phyloP scores from a whole-genome alignment of 2,329 filamentous ascomycete genomes.

The Zymoseptoria crescenta region DNA sequence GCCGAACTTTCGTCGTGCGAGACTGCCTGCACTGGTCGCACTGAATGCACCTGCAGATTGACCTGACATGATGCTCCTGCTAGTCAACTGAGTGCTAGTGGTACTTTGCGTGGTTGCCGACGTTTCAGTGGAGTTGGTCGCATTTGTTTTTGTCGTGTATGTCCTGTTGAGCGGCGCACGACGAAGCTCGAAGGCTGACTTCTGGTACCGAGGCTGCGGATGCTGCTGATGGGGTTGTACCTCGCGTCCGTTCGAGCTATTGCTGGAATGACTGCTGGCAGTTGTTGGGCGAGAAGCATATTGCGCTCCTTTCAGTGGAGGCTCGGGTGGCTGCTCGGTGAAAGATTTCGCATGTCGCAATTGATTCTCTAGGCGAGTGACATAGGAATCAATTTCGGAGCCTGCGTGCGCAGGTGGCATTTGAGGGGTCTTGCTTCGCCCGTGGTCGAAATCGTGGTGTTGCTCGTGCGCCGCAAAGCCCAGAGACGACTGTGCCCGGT shows the following conservation, averaged over 20 bases:
- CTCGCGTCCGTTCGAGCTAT: constrained; percentile 14
- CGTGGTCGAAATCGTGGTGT: constrained; percentile 39
- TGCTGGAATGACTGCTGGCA: constrained; percentile 22
- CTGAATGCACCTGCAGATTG: constrained; percentile 84
- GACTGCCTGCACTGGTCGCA: constrained; percentile 88
- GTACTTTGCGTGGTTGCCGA: constrained; percentile 52
- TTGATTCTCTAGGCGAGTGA: constrained; percentile 83
- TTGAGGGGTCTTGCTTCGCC: constrained; percentile 40
- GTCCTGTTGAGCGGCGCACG: constrained; percentile 65
- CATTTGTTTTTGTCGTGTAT: constrained; percentile 79
- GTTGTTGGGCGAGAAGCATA: constrained; percentile 22
- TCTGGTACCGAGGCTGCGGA: constrained; percentile 48
- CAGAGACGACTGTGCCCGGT: constrained; percentile 64
- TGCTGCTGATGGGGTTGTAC: constrained; percentile 36
- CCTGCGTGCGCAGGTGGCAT: constrained; percentile 35
- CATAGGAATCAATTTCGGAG: constrained; percentile 72
- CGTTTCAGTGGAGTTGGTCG: constrained; percentile 63
- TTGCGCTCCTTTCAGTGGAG: constrained; percentile 26
- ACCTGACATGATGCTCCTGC: constrained; percentile 87
- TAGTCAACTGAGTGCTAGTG: constrained; percentile 67
- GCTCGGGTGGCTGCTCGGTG: constrained; percentile 31
- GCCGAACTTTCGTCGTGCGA: constrained; percentile 64
- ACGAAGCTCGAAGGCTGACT: constrained; percentile 70
- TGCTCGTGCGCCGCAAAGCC: constrained; percentile 48
- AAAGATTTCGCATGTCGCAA: constrained; percentile 60